These are phyloP conservation scores for Guillardia theta DNA, from an alignment of 78 protist genomes.

Conservation along the genomic window DNA sequence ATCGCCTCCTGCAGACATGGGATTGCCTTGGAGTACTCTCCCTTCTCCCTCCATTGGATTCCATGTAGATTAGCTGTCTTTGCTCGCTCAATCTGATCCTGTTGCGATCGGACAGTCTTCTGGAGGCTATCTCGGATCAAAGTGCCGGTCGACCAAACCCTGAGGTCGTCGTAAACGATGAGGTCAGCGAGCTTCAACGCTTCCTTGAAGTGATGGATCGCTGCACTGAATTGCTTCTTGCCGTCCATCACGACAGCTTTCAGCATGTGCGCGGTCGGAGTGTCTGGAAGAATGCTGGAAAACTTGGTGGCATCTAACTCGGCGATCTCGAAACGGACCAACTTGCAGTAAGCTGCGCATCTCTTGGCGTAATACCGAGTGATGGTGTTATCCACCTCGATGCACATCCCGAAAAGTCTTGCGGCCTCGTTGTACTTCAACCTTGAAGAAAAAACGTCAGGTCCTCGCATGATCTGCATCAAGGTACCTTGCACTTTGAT, in stretches of 20 bases:
- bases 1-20: slow-evolving; percentile 1
- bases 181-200: background rate
- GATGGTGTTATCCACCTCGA: background rate
- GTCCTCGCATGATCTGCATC: no score
- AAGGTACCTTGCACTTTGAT: no score
- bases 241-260: background rate
- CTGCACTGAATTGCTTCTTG: background rate
- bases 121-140: background rate
- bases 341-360: background rate
- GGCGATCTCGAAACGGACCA: background rate
- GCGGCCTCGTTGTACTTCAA: background rate
- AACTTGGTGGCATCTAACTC: background rate
- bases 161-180: background rate
- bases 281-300: background rate
- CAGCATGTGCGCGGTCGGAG: background rate
- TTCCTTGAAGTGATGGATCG: background rate
- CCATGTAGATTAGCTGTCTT: background rate
- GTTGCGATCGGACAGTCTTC: background rate
- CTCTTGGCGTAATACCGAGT: background rate
- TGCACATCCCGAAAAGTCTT: background rate
- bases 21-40: background rate
- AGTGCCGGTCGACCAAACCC: background rate
- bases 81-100: background rate
- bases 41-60: background rate
- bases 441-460: no score